phyloP scores from a whole-genome alignment of 2,329 filamentous ascomycete genomes.

The Xylariaceae sp. region DNA sequence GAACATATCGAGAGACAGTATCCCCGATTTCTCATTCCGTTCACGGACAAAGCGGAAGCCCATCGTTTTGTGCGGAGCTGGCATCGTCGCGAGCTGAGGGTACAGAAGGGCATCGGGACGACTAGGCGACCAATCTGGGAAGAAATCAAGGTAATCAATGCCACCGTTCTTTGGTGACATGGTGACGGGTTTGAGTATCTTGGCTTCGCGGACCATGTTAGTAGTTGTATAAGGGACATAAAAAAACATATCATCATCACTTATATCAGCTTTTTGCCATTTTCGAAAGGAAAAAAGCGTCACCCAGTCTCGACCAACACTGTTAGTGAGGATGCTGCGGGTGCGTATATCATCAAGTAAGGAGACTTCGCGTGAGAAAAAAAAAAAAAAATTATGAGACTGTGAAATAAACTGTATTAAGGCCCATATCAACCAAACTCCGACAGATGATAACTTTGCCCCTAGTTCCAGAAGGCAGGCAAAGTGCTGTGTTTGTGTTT shows the following conservation, averaged over 20 bases:
- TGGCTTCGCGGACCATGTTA: neutral
- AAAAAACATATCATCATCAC: neutral
- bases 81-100: constrained; percentile 36
- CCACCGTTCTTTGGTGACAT: constrained; percentile 28
- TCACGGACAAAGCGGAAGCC: constrained; percentile 49
- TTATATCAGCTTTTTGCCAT: neutral
- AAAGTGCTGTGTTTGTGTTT: constrained; percentile 5
- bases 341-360: neutral
- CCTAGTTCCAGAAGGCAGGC: constrained; percentile 23
- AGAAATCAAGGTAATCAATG: constrained; percentile 27
- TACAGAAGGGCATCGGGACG: constrained; percentile 17
- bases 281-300: neutral
- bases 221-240: neutral
- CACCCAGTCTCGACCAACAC: neutral
- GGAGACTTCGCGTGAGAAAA: neutral
- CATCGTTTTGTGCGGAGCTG: constrained; percentile 43
- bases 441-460: constrained; percentile 38
- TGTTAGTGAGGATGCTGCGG: neutral
- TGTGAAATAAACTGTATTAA: constrained; percentile 37
- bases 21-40: constrained; percentile 49
- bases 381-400: constrained; percentile 8
- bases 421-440: constrained; percentile 43
- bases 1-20: constrained; percentile 21
- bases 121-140: constrained; percentile 22
- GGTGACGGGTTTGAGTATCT: neutral